Conservation (phyloP, 2,329 filamentous ascomycete genomes). For the Diaporthe caulivora region DNA sequence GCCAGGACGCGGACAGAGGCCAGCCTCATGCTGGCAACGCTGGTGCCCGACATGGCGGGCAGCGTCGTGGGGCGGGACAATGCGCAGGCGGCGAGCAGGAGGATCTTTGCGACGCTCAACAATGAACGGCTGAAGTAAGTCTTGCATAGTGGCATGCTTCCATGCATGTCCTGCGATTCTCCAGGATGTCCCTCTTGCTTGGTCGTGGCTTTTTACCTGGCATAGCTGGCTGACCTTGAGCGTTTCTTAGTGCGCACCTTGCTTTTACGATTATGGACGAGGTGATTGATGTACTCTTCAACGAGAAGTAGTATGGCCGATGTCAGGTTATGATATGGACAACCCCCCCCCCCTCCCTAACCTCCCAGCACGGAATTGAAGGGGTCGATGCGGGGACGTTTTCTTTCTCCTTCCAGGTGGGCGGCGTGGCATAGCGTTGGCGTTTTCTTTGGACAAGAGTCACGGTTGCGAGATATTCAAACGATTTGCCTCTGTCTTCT, state of each 20-base stretch:
- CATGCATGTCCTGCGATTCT: neutral
- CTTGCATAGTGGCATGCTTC: neutral
- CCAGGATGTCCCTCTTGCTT: neutral
- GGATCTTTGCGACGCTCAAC: constrained; percentile 91
- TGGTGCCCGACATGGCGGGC: constrained; percentile 90
- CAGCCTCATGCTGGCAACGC: constrained; percentile 86
- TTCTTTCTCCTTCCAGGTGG: neutral
- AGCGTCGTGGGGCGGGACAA: constrained; percentile 95
- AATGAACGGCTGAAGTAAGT: constrained; percentile 90
- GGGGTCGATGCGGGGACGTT: constrained; percentile 9
- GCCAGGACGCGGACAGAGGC: constrained; percentile 87
- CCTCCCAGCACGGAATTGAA: constrained; percentile 13
- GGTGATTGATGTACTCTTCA: constrained; percentile 74
- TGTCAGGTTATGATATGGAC: neutral
- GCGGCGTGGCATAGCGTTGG: constrained; percentile 45
- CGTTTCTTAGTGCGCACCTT: constrained; percentile 68
- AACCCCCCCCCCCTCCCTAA: too few species aligned
- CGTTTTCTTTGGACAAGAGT: constrained; percentile 40
- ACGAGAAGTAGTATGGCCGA: constrained; percentile 47
- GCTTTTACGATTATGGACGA: constrained; percentile 80
- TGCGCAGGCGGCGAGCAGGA: constrained; percentile 88
- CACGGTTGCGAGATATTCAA: neutral
- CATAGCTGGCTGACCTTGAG: constrained; percentile 10
- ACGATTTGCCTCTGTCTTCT: too few species aligned
- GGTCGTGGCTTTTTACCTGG: neutral